Base-by-base conservation (phyloP, 768 basidiomycete species). In the Suillus brevipes region DNA sequence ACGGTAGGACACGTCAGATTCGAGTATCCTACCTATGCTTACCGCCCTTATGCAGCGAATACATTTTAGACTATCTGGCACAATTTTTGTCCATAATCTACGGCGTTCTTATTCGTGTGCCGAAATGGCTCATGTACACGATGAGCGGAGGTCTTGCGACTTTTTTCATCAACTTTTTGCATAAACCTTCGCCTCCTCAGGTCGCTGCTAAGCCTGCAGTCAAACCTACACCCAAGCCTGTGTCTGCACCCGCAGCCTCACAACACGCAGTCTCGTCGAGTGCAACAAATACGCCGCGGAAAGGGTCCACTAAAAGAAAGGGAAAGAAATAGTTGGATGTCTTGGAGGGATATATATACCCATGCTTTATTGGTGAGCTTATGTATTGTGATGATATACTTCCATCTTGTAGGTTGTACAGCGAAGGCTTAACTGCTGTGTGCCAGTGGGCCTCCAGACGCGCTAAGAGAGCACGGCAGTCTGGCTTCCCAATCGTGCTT, bases 71-170 rank as follows among this genome's bases (percentile, higher is more conserved):
- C 65, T 84, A 83, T 71, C 71, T 87, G 58, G 89, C 89, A 0
- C 68, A 80, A 36, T 74, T 70, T 18, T 67, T 87, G 62, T 82
- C 83, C 49, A 80, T 78, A 66, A 50, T 80, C 55, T 93, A 93
- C 79, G 77, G 84, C 69, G 64, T 80, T 65, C 67, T 83, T 16
- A 73, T 85, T 63, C 70, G 79, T 37, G 71, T 94, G 53, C 93
- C 93, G n/a, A 85, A 85, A 67, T 93, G 90, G 89, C 40, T 90
- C 28, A 76, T 94, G 71, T 82, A 91, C 71, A 69, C 92, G 55
- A 60, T 83, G 9, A 89, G 90, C 3, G 93, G 92, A 47, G 81
- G 79, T 38, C 3, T 88, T 47, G 93, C 84, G 8, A 90, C 89
- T n/a, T 55, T 91, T 65, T 61, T 91, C 23, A 82, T 95, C 70